Evolutionary conservation across 441 rosid species (phyloP).

Genomic region (Populus hybrid): DNA sequence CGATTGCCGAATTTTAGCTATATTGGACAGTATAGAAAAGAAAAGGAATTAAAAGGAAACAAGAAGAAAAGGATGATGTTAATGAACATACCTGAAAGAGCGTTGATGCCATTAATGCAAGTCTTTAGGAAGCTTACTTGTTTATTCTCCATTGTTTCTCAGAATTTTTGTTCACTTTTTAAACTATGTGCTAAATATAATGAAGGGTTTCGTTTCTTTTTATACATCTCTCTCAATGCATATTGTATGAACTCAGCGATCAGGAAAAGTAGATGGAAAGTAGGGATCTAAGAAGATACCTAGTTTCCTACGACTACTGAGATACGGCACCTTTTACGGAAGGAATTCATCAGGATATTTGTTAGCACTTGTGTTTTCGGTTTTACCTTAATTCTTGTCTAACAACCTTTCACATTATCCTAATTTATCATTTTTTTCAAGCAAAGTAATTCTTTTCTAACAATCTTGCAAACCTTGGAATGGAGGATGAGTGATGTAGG

Average conservation of each 20-base stretch:
- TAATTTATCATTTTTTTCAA: too few species aligned
- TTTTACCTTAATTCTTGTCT: too few species aligned
- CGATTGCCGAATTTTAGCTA: background rate
- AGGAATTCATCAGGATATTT: background rate
- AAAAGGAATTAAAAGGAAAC: constrained; percentile 31
- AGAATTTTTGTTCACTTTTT: background rate
- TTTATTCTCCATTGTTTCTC: background rate
- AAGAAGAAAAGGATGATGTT: constrained; percentile 25
- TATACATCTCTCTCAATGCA: background rate
- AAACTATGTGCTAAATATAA: background rate
- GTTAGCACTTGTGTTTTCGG: too few species aligned
- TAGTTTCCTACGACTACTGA: background rate
- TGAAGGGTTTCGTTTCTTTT: background rate
- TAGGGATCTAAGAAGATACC: background rate
- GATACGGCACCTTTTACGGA: background rate
- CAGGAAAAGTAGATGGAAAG: background rate
- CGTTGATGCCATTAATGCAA: constrained; percentile 11
- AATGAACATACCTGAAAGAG: constrained; percentile 19
- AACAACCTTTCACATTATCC: too few species aligned
- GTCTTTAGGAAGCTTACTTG: constrained; percentile 8
- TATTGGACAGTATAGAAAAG: background rate
- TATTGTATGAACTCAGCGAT: too few species aligned
- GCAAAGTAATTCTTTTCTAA: too few species aligned
- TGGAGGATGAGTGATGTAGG: too few species aligned
- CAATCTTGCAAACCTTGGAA: too few species aligned